Conservation (phyloP, 1,284 basidiomycete species). For the Flammula alnicola region DNA sequence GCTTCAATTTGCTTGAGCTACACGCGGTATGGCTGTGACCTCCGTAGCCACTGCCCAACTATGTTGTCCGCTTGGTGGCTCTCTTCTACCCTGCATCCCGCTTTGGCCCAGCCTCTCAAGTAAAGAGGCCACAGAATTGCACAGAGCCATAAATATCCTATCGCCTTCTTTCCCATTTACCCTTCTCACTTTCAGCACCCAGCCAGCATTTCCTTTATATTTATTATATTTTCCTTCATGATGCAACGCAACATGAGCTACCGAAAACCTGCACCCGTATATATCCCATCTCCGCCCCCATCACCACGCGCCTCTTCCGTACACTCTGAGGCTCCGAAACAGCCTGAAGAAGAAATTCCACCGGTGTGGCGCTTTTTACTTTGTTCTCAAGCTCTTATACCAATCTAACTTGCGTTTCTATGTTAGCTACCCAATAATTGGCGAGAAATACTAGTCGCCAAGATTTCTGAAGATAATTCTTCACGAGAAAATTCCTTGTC, state of each 20-base stretch:
- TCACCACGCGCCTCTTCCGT: constrained; percentile 42
- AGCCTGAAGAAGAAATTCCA: constrained; percentile 34
- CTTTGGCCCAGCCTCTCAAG: neutral
- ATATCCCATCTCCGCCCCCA: constrained; percentile 62
- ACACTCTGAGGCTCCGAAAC: too few relatives aligned
- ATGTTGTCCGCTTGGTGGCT: neutral
- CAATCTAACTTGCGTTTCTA: constrained; percentile 2
- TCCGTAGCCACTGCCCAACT: constrained; percentile 1
- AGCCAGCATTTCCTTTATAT: neutral
- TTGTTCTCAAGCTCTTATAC: constrained; percentile 10
- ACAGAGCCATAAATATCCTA: neutral
- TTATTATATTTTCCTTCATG: too few relatives aligned
- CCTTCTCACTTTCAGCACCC: neutral
- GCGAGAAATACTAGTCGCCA: constrained; percentile 47
- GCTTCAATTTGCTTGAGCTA: neutral
- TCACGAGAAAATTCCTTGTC: constrained; percentile 4
- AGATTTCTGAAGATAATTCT: constrained; percentile 18
- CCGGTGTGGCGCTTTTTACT: constrained; percentile 41
- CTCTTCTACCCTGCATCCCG: constrained; percentile 4
- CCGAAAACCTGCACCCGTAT: constrained; percentile 68
- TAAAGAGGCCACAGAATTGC: neutral
- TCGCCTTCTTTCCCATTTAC: neutral
- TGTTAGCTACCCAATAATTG: constrained; percentile 55
- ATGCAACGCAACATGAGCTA: constrained; percentile 57
- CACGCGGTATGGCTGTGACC: constrained; percentile 1